Conservation (phyloP, 1,284 basidiomycete species). For the Tremellales sp. region DNA sequence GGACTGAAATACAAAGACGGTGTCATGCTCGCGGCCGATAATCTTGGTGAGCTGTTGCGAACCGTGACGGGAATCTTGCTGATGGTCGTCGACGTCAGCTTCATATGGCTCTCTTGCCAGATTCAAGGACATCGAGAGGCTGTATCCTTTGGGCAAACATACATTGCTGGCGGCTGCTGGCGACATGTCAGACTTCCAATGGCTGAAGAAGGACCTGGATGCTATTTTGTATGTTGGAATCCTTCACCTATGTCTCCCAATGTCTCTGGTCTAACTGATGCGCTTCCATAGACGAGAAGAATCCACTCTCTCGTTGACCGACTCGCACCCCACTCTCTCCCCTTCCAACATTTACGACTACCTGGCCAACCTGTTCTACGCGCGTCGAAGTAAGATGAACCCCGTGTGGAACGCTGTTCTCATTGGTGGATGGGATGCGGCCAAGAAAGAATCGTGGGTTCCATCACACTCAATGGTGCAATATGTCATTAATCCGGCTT, state of each 20-base stretch:
- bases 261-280: conserved; percentile 1
- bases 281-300: conserved; percentile 63
- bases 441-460: conserved; percentile 54
- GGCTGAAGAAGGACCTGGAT: conserved; percentile 66
- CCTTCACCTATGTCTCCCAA: background rate
- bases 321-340: conserved; percentile 74
- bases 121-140: conserved; percentile 90
- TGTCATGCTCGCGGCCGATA: conserved; percentile 99
- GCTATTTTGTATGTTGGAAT: conserved; percentile 36
- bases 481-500: background rate
- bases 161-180: conserved; percentile 90
- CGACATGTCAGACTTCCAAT: conserved; percentile 98
- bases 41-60: conserved; percentile 62
- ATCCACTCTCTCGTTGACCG: conserved; percentile 56
- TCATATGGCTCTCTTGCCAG: conserved; percentile 97
- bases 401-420: conserved; percentile 95
- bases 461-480: background rate
- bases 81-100: conserved; percentile 53
- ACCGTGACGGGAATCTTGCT: background rate
- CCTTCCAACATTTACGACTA: conserved; percentile 92
- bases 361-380: conserved; percentile 87
- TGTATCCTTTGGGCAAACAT: conserved; percentile 73
- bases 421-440: conserved; percentile 79
- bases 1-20: conserved; percentile 94
- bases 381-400: conserved; percentile 78